Conservation (phyloP, 2,329 filamentous ascomycete species). For the Tolypocladium paradoxum region DNA sequence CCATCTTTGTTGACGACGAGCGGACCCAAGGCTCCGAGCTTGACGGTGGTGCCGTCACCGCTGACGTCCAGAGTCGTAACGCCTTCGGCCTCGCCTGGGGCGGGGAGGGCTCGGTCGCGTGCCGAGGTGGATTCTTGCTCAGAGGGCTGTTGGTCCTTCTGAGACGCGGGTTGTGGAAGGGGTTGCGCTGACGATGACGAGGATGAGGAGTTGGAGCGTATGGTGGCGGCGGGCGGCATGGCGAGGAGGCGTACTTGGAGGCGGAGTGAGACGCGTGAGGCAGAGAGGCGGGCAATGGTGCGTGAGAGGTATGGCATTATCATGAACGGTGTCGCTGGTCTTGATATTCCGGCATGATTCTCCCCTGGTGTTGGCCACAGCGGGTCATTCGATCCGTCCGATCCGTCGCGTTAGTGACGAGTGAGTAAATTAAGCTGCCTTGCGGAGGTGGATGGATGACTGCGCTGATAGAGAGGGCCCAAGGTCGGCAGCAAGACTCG, state of each 20-base stretch:
- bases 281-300: not conserved
- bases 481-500: not conserved
- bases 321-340: too few species aligned
- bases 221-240: not conserved
- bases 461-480: not conserved
- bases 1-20: slow-evolving; percentile 67
- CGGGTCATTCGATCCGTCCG: not conserved
- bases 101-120: slow-evolving; percentile 13
- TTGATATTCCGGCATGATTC: too few species aligned
- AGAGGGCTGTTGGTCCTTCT: not conserved
- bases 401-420: not conserved
- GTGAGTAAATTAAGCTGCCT: not conserved
- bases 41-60: slow-evolving; percentile 28
- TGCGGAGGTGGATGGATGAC: not conserved
- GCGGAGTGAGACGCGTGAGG: not conserved
- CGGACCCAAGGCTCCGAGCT: slow-evolving; percentile 59
- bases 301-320: not conserved
- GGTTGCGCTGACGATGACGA: not conserved
- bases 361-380: too few species aligned
- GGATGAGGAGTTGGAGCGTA: not conserved
- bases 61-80: slow-evolving; percentile 21
- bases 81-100: slow-evolving; percentile 11
- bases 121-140: not conserved
- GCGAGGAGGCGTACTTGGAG: not conserved
- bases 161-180: not conserved